A percentile compares a stretch with the other conserved stretches of the same genome.
These are phyloP conservation scores for Phlebiopsis gigantea DNA, from an alignment of 768 basidiomycete genomes.

Conservation along the genomic window DNA sequence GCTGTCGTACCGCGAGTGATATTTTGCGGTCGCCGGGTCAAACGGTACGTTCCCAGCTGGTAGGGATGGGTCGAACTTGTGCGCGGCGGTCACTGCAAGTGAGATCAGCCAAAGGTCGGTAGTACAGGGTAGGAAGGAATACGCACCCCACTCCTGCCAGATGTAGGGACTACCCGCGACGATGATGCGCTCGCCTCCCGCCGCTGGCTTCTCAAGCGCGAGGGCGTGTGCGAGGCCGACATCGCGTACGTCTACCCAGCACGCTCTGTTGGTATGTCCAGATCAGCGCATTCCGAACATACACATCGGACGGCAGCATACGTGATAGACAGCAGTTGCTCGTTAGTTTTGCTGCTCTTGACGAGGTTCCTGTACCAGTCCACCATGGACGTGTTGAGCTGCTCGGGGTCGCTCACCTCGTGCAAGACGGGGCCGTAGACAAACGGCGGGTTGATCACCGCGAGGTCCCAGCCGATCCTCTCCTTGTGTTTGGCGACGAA, in stretches of 20 bases:
- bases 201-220: constrained; percentile 20
- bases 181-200: constrained; percentile 34
- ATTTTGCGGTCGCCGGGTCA: constrained; percentile 19
- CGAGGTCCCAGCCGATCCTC: constrained; percentile 28
- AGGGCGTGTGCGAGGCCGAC: constrained; percentile 11
- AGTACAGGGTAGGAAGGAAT: background rate
- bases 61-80: constrained; percentile 4
- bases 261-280: too few relatives aligned
- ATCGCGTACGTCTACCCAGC: constrained; percentile 20
- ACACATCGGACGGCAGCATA: too few relatives aligned
- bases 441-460: constrained; percentile 32
- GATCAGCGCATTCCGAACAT: too few relatives aligned
- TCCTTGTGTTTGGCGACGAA: constrained; percentile 16
- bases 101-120: background rate
- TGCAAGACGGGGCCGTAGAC: constrained; percentile 20
- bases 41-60: constrained; percentile 8
- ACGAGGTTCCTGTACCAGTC: constrained; percentile 31
- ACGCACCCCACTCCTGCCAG: constrained; percentile 15
- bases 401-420: constrained; percentile 18
- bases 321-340: background rate
- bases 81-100: constrained; percentile 8
- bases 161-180: constrained; percentile 15
- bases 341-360: constrained; percentile 4
- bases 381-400: constrained; percentile 36
- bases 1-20: constrained; percentile 11